These are phyloP conservation scores for Teratosphaeria destructans DNA, from an alignment of 2,329 filamentous ascomycete genomes.

Conservation along the genomic window DNA sequence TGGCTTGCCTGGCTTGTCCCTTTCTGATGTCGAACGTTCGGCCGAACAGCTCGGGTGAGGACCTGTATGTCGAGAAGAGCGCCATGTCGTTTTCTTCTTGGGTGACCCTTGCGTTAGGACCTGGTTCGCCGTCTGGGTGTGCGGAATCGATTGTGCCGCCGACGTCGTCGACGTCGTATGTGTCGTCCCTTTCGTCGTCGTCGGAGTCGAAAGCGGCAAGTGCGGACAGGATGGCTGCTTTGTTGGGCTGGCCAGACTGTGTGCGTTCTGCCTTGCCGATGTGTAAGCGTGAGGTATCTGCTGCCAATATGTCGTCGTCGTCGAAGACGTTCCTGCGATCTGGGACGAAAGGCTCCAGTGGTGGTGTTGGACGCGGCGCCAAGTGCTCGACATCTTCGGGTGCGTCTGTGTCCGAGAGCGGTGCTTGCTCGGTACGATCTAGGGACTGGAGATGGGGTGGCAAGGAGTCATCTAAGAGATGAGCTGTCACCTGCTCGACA, in stretches of 20 bases:
- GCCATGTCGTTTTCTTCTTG: slow-evolving; percentile 51
- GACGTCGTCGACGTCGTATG: slow-evolving; percentile 85
- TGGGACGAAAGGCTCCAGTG: slow-evolving; percentile 31
- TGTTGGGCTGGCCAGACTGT: slow-evolving; percentile 59
- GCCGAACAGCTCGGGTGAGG: slow-evolving; percentile 54
- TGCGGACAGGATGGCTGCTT: slow-evolving; percentile 79
- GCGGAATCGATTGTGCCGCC: slow-evolving; percentile 72
- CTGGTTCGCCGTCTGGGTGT: slow-evolving; percentile 40
- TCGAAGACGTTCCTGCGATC: slow-evolving; percentile 66
- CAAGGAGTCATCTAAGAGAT: slow-evolving; percentile 68
- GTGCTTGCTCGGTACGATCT: slow-evolving; percentile 56
- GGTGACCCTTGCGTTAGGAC: slow-evolving; percentile 29
- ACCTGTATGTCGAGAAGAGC: slow-evolving; percentile 63
- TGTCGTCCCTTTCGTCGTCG: slow-evolving; percentile 94
- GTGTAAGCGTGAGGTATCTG: slow-evolving; percentile 59
- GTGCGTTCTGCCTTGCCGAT: slow-evolving; percentile 53
- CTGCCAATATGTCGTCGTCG: slow-evolving; percentile 61
- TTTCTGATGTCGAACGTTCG: slow-evolving; percentile 62
- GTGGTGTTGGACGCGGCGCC: slow-evolving; percentile 47
- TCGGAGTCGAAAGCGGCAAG: slow-evolving; percentile 84
- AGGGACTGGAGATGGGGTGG: slow-evolving; percentile 54
- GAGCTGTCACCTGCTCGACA: slow-evolving; percentile 67
- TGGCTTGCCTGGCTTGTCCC: slow-evolving; percentile 47
- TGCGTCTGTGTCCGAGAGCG: slow-evolving; percentile 21
- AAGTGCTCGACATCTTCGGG: slow-evolving; percentile 30